Conservation (phyloP, 768 basidiomycete species). For the Rhodotorula sphaerocarpa region DNA sequence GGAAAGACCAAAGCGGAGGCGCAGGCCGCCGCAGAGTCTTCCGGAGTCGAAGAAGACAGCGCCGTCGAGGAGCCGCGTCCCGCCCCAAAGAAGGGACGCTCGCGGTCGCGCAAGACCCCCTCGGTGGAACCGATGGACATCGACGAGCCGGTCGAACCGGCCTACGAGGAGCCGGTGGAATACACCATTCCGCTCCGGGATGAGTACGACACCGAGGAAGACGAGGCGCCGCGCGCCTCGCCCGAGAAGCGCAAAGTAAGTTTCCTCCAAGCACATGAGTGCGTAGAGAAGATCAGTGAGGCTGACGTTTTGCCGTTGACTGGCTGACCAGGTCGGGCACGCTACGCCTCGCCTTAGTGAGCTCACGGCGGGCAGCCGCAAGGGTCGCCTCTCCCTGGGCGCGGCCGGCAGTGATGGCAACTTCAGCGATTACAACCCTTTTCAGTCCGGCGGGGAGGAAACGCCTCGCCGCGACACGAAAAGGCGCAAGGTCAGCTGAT, state of each 20-base stretch:
- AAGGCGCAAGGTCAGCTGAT: conserved; percentile 19
- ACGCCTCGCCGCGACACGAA: conserved; percentile 21
- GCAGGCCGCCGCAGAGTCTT: not conserved
- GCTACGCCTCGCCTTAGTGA: conserved; percentile 2
- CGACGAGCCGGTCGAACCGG: not conserved
- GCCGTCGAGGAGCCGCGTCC: conserved; percentile 1
- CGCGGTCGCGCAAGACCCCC: not conserved
- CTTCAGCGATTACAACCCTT: conserved; percentile 35
- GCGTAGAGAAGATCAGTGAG: no score
- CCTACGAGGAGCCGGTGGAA: not conserved
- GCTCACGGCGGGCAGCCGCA: not conserved
- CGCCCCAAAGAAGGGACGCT: no score
- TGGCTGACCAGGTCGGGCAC: not conserved
- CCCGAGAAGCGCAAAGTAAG: conserved; percentile 17
- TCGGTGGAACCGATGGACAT: not conserved
- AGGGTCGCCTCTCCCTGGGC: not conserved
- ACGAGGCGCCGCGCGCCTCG: not conserved
- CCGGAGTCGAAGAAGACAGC: not conserved
- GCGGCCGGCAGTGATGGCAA: not conserved
- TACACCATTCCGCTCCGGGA: not conserved
- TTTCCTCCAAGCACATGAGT: no score
- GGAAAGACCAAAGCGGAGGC: conserved; percentile 1
- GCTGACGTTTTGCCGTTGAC: no score
- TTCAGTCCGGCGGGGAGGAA: conserved; percentile 30
- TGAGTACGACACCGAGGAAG: not conserved